These are phyloP conservation scores for Penicillium dipodomyicola DNA, from an alignment of 495 filamentous ascomycete species.

Conservation along the genomic window DNA sequence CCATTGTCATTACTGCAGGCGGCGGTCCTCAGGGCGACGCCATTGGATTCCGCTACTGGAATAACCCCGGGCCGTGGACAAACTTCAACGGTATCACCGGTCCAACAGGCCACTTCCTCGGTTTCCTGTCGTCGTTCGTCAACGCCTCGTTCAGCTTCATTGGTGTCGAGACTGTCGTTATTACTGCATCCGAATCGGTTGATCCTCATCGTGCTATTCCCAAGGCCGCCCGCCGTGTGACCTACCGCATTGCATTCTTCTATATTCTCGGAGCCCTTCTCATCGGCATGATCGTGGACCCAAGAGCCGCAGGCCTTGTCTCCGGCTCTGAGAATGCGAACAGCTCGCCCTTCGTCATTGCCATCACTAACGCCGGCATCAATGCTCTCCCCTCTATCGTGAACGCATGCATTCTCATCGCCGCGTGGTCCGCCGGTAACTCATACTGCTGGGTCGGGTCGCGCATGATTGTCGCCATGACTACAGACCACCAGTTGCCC, in stretches of 20 bases:
- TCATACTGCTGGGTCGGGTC: slow-evolving; percentile 40
- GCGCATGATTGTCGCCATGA: slow-evolving; percentile 40
- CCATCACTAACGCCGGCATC: slow-evolving; percentile 60
- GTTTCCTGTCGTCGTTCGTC: slow-evolving; percentile 46
- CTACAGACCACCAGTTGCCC: slow-evolving; percentile 36
- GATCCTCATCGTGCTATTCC: slow-evolving; percentile 77
- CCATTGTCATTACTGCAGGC: slow-evolving; percentile 67
- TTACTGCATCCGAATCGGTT: slow-evolving; percentile 80
- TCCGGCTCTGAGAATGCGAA: slow-evolving; percentile 43
- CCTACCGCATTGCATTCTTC: slow-evolving; percentile 84
- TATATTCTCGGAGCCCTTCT: slow-evolving; percentile 60
- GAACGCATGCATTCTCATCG: slow-evolving; percentile 70
- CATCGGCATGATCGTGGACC: slow-evolving; percentile 51
- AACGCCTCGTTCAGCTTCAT: slow-evolving; percentile 54
- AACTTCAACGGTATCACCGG: slow-evolving; percentile 37
- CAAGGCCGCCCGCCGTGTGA: slow-evolving; percentile 76
- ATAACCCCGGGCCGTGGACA: slow-evolving; percentile 44
- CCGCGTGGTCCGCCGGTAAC: slow-evolving; percentile 69
- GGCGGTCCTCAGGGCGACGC: slow-evolving; percentile 59
- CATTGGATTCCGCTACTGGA: slow-evolving; percentile 71
- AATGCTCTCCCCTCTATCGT: slow-evolving; percentile 69
- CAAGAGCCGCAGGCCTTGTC: slow-evolving; percentile 53
- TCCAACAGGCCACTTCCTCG: slow-evolving; percentile 42
- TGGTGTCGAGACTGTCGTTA: slow-evolving; percentile 67
- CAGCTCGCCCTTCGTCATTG: slow-evolving; percentile 58